Base-by-base conservation (phyloP, 1,139 yeast species). In the Pichia sp. region DNA sequence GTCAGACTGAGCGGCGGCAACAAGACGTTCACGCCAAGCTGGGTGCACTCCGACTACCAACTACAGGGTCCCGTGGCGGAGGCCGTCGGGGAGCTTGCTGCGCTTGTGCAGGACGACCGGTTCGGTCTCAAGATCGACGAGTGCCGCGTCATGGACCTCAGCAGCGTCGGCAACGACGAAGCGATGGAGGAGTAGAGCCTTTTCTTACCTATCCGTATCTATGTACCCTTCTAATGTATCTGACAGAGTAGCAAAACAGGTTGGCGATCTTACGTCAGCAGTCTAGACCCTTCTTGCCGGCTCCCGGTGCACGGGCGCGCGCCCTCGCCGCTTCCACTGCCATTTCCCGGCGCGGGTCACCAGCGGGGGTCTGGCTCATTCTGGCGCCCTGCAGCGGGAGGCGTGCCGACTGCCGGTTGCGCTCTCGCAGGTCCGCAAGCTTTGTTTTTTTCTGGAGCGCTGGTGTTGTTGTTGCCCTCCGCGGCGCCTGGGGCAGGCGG, bases 1-100 rank as follows among this genome's bases (percentile, higher is more conserved):
- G 75, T 87, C 30, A 81, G 96, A 68, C 77, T 92, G 61, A 82
- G 95, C 43, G 97, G 97, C 49, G 96, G 96, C 50, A 70, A 75
- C 48, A 77, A 79, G 63, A 77, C 84, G 24, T 75, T 82, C 56
- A 78, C 81, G 55, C 91, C 97, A 61, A 83, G 91, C 61, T 92
- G 95, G 91, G 86, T 88, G 51, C 97, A 91, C 68, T 89, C 97
- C 34, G 75, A 80, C 51, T 82, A 73, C 71, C 80, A 81, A 67
- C 71, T 86, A 57, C 68, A 75, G 50, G 79, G 78, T 50, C 69
- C 71, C 10, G 72, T 76, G 55, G 73, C 76, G 33, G 80, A 76
- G 55, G 78, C 80, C 53, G 76, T 84, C 48, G 71, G 75, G 59
- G 79, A 81, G 58, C 75, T 87, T 66, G 77, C 80, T 53, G 77